phyloP scores from a whole-genome alignment of 2,329 filamentous ascomycete species.

The Colletotrichum lini region DNA sequence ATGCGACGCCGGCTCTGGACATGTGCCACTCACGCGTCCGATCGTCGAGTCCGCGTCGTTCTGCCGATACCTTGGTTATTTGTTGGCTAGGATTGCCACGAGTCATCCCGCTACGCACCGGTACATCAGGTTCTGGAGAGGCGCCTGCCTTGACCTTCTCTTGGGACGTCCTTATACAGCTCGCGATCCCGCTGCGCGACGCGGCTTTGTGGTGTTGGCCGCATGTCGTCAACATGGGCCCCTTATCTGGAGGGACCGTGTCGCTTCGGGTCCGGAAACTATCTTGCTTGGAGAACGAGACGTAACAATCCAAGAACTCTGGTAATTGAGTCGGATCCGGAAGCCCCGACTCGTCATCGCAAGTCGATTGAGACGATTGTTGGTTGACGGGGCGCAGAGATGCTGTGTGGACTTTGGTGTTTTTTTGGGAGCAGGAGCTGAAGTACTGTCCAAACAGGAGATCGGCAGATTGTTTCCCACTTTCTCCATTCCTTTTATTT shows the following conservation, averaged over 20 bases:
- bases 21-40: neutral
- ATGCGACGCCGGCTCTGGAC: no score
- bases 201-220: neutral
- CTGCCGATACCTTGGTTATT: neutral
- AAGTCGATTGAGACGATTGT: neutral
- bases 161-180: neutral
- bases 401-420: neutral
- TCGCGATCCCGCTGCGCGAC: neutral
- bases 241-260: conserved; percentile 1
- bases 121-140: conserved; percentile 1
- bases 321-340: conserved; percentile 1
- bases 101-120: conserved; percentile 2
- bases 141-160: neutral
- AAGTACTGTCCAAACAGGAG: neutral
- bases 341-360: neutral
- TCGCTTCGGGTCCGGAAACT: conserved; percentile 12
- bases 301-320: conserved; percentile 14
- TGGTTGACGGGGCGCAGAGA: no score
- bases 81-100: neutral
- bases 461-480: neutral
- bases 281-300: conserved; percentile 9
- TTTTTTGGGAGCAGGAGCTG: neutral
- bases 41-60: conserved; percentile 20
- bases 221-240: neutral
- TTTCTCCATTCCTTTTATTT: no score